A percentile compares a stretch with the other conserved stretches of the same genome.
Conservation (phyloP, 768 basidiomycete genomes). For the Phylloporus sp. region DNA sequence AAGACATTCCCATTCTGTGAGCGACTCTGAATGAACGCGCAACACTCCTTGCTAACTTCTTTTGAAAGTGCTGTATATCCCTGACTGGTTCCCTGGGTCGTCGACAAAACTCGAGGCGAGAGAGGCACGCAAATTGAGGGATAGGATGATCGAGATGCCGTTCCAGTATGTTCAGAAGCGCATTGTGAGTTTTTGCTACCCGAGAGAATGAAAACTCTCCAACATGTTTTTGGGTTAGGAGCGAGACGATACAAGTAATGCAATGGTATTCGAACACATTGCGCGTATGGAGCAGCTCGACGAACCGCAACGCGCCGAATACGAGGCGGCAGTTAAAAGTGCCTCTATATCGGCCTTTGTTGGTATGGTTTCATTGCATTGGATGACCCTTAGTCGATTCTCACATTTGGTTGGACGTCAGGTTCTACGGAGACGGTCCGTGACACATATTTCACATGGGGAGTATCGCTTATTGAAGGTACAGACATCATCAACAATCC, state of each 20-base stretch:
- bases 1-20: not conserved
- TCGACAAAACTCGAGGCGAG: constrained; percentile 32
- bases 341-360: not conserved
- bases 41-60: no score
- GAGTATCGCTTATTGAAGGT: not conserved
- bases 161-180: not conserved
- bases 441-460: not conserved
- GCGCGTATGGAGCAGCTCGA: constrained; percentile 13
- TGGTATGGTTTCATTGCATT: not conserved
- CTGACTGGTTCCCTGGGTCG: constrained; percentile 35
- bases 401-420: not conserved
- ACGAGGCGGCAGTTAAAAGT: constrained; percentile 1
- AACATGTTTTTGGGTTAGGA: no score
- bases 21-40: not conserved
- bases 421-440: constrained; percentile 12
- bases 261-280: not conserved
- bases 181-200: not conserved
- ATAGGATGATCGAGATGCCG: not conserved
- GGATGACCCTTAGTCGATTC: not conserved
- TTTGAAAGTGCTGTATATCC: not conserved
- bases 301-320: not conserved
- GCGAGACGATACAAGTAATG: not conserved
- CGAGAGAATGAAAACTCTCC: no score
- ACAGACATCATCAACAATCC: constrained; percentile 5
- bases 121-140: not conserved